phyloP scores from a whole-genome alignment of 1,139 yeast genomes.

The Candida labiduridarum region DNA sequence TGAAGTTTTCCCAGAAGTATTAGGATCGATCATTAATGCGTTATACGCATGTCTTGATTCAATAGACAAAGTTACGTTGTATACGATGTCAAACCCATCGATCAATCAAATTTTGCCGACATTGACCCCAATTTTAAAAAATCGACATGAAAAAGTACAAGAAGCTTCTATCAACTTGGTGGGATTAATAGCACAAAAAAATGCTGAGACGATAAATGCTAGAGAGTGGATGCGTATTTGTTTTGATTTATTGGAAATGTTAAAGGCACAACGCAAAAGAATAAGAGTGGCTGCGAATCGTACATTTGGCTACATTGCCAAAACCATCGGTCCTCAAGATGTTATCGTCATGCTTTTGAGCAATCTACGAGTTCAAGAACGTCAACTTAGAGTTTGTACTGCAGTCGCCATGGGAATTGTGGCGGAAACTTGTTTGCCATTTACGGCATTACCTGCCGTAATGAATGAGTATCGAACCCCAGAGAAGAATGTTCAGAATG shows the following conservation, averaged over 20 bases:
- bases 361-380: constrained; percentile 88
- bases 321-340: constrained; percentile 95
- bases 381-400: constrained; percentile 94
- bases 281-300: constrained; percentile 85
- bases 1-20: constrained; percentile 91
- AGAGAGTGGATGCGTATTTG: constrained; percentile 98
- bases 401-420: constrained; percentile 98
- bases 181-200: constrained; percentile 80
- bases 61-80: constrained; percentile 49
- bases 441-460: constrained; percentile 92
- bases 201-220: constrained; percentile 86
- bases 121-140: constrained; percentile 86
- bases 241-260: constrained; percentile 85
- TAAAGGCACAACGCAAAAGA: constrained; percentile 79
- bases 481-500: constrained; percentile 92
- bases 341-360: constrained; percentile 83
- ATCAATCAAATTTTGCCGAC: constrained; percentile 83
- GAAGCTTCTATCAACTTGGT: constrained; percentile 79
- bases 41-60: constrained; percentile 48
- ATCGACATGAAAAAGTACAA: constrained; percentile 90
- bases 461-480: constrained; percentile 96
- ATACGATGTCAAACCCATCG: constrained; percentile 73
- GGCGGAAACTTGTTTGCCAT: constrained; percentile 92
- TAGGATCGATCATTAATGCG: constrained; percentile 83
- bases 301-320: constrained; percentile 90